A percentile compares a stretch with the other conserved stretches of the same genome.
Conservation (phyloP, 2,329 filamentous ascomycete genomes). For the Magnaporthales sp. region DNA sequence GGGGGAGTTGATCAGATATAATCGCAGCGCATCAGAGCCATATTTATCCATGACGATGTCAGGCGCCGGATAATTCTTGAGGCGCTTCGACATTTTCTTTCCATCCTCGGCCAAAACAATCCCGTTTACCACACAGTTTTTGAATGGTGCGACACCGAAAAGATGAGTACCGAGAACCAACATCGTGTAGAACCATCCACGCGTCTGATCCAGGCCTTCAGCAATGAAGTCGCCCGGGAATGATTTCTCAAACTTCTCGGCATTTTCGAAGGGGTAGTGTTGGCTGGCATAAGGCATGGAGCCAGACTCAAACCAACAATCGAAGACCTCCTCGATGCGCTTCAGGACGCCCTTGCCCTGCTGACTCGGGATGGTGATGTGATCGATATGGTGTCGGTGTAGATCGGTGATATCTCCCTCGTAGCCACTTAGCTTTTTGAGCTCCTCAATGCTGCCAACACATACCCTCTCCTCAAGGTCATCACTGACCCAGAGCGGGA, state of each 20-base stretch:
- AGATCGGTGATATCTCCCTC: constrained; percentile 75
- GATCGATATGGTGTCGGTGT: constrained; percentile 86
- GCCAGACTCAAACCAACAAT: constrained; percentile 96
- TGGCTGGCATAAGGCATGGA: constrained; percentile 90
- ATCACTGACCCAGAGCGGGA: constrained; percentile 87
- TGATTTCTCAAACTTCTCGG: constrained; percentile 66
- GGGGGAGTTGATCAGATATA: constrained; percentile 96
- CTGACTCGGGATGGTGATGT: constrained; percentile 89
- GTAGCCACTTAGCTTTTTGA: constrained; percentile 81
- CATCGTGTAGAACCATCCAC: constrained; percentile 95
- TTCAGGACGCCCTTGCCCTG: constrained; percentile 76
- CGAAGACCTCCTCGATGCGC: constrained; percentile 82
- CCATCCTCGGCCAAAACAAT: constrained; percentile 91
- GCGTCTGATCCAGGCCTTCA: constrained; percentile 79
- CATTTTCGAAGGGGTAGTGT: constrained; percentile 89
- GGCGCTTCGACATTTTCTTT: constrained; percentile 97
- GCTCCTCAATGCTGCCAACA: constrained; percentile 74
- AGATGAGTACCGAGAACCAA: constrained; percentile 82
- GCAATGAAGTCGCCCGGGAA: constrained; percentile 95
- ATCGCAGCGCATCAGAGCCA: constrained; percentile 81
- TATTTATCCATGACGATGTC: constrained; percentile 75
- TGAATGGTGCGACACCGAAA: constrained; percentile 77
- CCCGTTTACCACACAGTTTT: constrained; percentile 94
- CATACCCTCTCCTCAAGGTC: constrained; percentile 82
- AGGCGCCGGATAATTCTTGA: constrained; percentile 95